Evolutionary conservation across 1,284 basidiomycete genomes (phyloP).

Genomic region (Rhodotorula glutinis): DNA sequence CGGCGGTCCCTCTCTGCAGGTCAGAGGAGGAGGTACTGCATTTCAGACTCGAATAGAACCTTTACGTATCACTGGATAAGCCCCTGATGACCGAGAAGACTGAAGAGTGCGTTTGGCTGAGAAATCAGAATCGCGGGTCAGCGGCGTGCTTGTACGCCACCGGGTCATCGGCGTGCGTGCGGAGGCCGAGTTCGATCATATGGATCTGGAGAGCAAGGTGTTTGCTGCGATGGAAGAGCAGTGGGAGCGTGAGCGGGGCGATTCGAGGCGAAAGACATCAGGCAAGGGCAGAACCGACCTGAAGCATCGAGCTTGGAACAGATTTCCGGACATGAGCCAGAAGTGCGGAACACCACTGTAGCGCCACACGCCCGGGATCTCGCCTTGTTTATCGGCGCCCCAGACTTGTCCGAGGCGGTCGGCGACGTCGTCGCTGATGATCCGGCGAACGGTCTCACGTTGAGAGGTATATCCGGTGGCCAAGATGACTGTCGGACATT

Average conservation of each 20-base stretch:
- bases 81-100: background rate
- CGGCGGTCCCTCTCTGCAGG: too few species aligned
- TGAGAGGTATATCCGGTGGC: slow-evolving; percentile 38
- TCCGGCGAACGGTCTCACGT: slow-evolving; percentile 50
- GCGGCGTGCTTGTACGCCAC: slow-evolving; percentile 37
- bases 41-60: background rate
- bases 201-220: slow-evolving; percentile 41
- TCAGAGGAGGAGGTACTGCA: too few species aligned
- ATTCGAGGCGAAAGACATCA: background rate
- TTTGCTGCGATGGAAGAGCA: slow-evolving; percentile 14
- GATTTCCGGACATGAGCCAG: slow-evolving; percentile 53
- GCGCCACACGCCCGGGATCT: slow-evolving; percentile 51
- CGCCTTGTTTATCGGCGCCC: slow-evolving; percentile 60
- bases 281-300: slow-evolving; percentile 1
- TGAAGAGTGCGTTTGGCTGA: background rate
- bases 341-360: slow-evolving; percentile 56
- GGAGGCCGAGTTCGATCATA: slow-evolving; percentile 41
- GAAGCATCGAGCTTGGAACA: slow-evolving; percentile 40
- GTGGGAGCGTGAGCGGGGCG: background rate
- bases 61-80: background rate
- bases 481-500: slow-evolving; percentile 8
- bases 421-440: slow-evolving; percentile 57
- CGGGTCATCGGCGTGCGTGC: slow-evolving; percentile 20
- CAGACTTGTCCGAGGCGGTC: slow-evolving; percentile 56
- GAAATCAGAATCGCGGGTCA: slow-evolving; percentile 41